Evolutionary conservation across 306 rosid species (phyloP).

Genomic region (Dryas alaskensis): DNA sequence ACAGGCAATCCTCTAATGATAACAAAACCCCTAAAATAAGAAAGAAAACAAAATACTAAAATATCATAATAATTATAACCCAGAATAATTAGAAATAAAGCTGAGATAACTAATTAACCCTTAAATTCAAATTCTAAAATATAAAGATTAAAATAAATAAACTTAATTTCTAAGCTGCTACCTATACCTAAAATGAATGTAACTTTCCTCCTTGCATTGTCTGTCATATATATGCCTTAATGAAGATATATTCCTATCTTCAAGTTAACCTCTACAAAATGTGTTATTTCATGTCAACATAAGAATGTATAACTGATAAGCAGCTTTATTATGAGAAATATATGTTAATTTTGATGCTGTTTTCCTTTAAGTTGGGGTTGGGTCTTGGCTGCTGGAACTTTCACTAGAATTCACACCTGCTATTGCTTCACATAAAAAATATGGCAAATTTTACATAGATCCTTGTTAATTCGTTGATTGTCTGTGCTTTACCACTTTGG

Average conservation of each 20-base stretch:
- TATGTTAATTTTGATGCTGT: background rate
- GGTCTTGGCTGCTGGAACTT: too few species aligned
- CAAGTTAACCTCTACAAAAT: background rate
- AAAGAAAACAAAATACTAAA: background rate
- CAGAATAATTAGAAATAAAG: too few species aligned
- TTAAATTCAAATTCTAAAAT: too few species aligned
- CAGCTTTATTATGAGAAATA: too few species aligned
- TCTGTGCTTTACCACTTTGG: slow-evolving; percentile 1
- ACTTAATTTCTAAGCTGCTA: background rate
- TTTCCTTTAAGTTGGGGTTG: background rate
- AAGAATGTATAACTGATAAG: background rate
- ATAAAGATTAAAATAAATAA: background rate
- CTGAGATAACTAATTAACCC: too few species aligned
- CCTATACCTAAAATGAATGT: background rate
- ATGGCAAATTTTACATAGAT: background rate
- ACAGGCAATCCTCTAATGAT: background rate
- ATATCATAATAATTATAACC: background rate
- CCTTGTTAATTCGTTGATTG: background rate
- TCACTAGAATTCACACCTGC: background rate
- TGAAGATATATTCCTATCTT: background rate
- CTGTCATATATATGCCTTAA: background rate
- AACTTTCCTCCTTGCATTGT: background rate
- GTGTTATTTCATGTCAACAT: background rate
- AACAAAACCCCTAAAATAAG: background rate
- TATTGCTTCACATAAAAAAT: background rate